Percentiles rank a stretch among this genome's conserved stretches.
Conservation (phyloP, 1,139 yeast species). For the Nakaseomyces glabratus region DNA sequence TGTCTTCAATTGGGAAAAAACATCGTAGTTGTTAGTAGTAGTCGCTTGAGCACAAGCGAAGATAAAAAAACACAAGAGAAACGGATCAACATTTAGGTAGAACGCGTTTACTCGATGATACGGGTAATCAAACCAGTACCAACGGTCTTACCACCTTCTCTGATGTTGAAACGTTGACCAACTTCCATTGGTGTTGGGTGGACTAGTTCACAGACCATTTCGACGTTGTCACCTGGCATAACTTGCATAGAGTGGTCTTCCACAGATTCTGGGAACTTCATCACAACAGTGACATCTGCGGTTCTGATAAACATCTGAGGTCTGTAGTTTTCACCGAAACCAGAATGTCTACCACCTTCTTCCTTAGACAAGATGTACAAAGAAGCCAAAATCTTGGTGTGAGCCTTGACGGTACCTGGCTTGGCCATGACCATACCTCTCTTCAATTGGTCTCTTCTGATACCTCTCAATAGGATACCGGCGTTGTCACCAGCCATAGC, state of each 20-base stretch:
- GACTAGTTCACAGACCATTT: slow-evolving; percentile 86
- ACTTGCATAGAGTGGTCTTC: slow-evolving; percentile 84
- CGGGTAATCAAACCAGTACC: slow-evolving; percentile 98
- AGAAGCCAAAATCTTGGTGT: slow-evolving; percentile 89
- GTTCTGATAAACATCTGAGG: slow-evolving; percentile 97
- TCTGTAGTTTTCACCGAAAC: slow-evolving; percentile 94
- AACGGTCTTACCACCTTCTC: slow-evolving; percentile 99
- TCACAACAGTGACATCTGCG: slow-evolving; percentile 86
- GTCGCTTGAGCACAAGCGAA: no score
- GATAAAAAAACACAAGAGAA: no score
- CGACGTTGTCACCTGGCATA: slow-evolving; percentile 97
- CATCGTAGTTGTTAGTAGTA: no score
- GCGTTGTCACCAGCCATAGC: slow-evolving; percentile 99
- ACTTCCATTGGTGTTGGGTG: slow-evolving; percentile 92
- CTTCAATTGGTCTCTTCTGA: slow-evolving; percentile 91
- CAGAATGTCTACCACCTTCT: slow-evolving; percentile 99
- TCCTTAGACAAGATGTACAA: slow-evolving; percentile 87
- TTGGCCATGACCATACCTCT: slow-evolving; percentile 98
- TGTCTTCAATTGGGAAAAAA: no score
- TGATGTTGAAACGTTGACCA: slow-evolving; percentile 96
- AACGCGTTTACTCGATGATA: slow-evolving; percentile 48
- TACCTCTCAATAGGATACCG: slow-evolving; percentile 95
- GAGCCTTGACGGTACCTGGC: slow-evolving; percentile 87
- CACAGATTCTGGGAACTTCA: slow-evolving; percentile 85
- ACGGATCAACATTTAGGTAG: neutral